phyloP scores from a whole-genome alignment of 2,329 filamentous ascomycete species.

The Phyllosticta ampelicida region DNA sequence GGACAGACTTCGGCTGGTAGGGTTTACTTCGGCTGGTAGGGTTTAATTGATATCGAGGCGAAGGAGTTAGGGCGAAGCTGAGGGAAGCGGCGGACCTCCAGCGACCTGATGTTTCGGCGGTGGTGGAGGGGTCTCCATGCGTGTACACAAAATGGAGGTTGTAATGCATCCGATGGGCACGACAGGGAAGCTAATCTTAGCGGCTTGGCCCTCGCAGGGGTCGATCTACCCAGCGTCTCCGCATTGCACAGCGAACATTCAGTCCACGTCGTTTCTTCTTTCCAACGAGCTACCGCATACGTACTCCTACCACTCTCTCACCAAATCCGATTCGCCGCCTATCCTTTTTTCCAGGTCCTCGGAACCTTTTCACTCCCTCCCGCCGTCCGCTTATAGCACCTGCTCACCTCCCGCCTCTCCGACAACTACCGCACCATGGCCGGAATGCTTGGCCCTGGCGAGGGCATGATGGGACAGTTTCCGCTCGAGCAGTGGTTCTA shows the following conservation, averaged over 20 bases:
- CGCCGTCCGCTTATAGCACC: neutral
- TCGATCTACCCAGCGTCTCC: neutral
- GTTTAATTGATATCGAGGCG: neutral
- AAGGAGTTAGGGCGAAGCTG: neutral
- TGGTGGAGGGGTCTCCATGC: neutral
- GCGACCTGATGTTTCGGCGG: neutral
- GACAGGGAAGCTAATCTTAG: neutral
- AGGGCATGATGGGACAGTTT: constrained; percentile 45
- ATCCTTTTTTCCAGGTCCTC: neutral
- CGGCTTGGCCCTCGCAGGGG: constrained; percentile 11
- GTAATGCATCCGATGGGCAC: neutral
- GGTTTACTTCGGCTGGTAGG: neutral
- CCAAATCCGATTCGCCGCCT: neutral
- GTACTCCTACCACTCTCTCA: neutral
- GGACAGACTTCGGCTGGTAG: neutral
- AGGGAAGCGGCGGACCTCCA: neutral
- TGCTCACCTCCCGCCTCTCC: neutral
- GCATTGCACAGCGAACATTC: neutral
- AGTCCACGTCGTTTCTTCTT: neutral
- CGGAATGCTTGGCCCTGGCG: constrained; percentile 30
- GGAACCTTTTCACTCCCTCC: neutral
- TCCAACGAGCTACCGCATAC: neutral
- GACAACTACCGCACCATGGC: constrained; percentile 29
- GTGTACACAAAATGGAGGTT: neutral
- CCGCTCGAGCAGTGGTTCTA: constrained; percentile 97